Evolutionary conservation across 2,329 filamentous ascomycete genomes (phyloP).

Genomic region (Pestalotiopsis sp.): DNA sequence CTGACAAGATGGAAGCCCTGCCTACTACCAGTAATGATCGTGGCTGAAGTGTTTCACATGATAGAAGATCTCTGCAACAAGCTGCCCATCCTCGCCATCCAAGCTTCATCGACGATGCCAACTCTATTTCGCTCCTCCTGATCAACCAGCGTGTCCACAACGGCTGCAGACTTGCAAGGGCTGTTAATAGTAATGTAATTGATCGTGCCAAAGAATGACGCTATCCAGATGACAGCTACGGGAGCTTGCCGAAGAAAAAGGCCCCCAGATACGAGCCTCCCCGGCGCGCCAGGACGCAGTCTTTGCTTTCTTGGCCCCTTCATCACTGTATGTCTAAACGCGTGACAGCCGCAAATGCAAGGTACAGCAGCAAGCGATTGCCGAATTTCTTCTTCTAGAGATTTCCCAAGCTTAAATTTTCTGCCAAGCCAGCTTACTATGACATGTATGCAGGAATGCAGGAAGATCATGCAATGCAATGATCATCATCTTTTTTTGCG

Average conservation of each 20-base stretch:
- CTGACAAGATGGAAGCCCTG: background rate
- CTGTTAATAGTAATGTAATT: background rate
- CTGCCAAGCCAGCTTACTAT: background rate
- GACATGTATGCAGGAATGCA: background rate
- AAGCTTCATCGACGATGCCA: background rate
- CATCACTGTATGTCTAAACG: background rate
- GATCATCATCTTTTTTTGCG: background rate
- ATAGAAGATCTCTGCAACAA: background rate
- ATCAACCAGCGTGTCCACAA: background rate
- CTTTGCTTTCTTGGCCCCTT: background rate
- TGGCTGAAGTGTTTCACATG: background rate
- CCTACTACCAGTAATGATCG: background rate
- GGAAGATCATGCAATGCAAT: background rate
- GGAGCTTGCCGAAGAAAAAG: background rate
- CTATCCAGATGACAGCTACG: background rate
- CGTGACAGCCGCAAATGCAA: background rate
- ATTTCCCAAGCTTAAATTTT: background rate
- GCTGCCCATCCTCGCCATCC: no score
- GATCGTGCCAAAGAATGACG: background rate
- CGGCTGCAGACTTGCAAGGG: no score
- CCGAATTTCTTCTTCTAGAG: background rate
- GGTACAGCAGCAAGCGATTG: background rate
- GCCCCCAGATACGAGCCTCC: background rate
- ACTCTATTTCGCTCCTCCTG: background rate
- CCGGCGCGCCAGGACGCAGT: background rate